Evolutionary conservation across 805 yeast genomes (phyloP).

Genomic region (Kazachstania viticola): DNA sequence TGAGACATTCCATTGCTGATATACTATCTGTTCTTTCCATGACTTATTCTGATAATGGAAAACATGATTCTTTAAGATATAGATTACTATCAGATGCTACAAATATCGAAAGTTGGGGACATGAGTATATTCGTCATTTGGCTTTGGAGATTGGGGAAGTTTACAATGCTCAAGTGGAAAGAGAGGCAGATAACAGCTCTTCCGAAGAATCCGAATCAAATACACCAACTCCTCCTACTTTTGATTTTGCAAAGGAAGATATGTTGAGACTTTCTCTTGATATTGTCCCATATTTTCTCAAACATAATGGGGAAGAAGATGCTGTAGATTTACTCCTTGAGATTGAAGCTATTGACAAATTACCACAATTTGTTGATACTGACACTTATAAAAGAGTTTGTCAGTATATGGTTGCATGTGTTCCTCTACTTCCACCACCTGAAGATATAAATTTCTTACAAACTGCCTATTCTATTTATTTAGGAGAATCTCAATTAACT

Average conservation of each 20-base stretch:
- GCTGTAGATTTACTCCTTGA: constrained; percentile 91
- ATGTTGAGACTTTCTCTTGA: constrained; percentile 58
- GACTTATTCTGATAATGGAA: constrained; percentile 80
- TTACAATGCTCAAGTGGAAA: constrained; percentile 43
- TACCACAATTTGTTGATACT: constrained; percentile 76
- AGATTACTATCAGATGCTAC: constrained; percentile 51
- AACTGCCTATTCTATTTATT: constrained; percentile 79
- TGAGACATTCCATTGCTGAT: constrained; percentile 63
- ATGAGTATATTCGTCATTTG: constrained; percentile 91
- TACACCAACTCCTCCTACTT: constrained; percentile 5
- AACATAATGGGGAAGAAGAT: constrained; percentile 96
- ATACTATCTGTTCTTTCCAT: constrained; percentile 86
- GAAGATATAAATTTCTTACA: constrained; percentile 78
- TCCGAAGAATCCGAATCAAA: constrained; percentile 10
- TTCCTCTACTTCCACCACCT: constrained; percentile 91
- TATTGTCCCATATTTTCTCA: constrained; percentile 79
- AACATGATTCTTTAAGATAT: constrained; percentile 68
- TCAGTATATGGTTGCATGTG: constrained; percentile 88
- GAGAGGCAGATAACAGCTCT: constrained; percentile 15
- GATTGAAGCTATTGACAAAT: constrained; percentile 73
- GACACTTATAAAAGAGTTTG: constrained; percentile 82
- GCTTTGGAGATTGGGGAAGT: constrained; percentile 92
- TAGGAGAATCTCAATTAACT: constrained; percentile 66
- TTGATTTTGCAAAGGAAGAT: constrained; percentile 27
- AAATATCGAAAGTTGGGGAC: constrained; percentile 86